A percentile compares a stretch with the other conserved stretches of the same genome.
These are phyloP conservation scores for Blastocladiella britannica DNA, from an alignment of 192 early-diverging fungal species.

Conservation along the genomic window DNA sequence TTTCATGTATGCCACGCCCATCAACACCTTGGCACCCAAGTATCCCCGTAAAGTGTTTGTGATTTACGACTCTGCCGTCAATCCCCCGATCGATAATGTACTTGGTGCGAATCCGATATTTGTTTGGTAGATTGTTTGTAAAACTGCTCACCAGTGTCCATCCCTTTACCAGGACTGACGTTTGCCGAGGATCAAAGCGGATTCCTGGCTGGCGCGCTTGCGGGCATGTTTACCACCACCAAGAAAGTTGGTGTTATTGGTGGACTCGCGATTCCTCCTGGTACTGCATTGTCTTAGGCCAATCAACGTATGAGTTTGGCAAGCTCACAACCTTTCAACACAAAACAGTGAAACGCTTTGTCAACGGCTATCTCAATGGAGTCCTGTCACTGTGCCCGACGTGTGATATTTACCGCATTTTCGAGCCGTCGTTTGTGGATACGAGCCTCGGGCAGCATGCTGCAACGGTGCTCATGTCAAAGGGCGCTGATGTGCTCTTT, in stretches of 20 bases:
- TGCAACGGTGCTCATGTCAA: conserved; percentile 2
- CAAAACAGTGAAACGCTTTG: conserved; percentile 3
- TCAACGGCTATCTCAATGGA: conserved; percentile 7
- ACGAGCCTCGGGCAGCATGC: background rate
- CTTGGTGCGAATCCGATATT: too few relatives aligned
- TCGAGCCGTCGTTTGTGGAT: background rate
- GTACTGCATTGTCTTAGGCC: too few relatives aligned
- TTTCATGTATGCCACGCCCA: too few relatives aligned
- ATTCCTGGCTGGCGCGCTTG: conserved; percentile 8
- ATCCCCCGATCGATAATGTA: too few relatives aligned
- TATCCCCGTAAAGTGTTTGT: too few relatives aligned
- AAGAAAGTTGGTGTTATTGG: conserved; percentile 9
- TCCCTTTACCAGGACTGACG: conserved; percentile 5
- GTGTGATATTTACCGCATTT: conserved; percentile 1
- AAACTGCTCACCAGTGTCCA: too few relatives aligned
- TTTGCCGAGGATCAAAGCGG: conserved; percentile 10
- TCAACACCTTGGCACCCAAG: too few relatives aligned
- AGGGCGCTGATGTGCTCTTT: conserved; percentile 11
- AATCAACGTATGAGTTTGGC: too few relatives aligned
- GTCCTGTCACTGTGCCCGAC: conserved; percentile 4
- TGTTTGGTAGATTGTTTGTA: too few relatives aligned
- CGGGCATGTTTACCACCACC: conserved; percentile 2
- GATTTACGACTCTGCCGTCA: too few relatives aligned
- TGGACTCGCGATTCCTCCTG: conserved; percentile 4
- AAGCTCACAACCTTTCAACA: too few relatives aligned